Evolutionary conservation across 768 basidiomycete species (phyloP).

Genomic region (Postia placenta): DNA sequence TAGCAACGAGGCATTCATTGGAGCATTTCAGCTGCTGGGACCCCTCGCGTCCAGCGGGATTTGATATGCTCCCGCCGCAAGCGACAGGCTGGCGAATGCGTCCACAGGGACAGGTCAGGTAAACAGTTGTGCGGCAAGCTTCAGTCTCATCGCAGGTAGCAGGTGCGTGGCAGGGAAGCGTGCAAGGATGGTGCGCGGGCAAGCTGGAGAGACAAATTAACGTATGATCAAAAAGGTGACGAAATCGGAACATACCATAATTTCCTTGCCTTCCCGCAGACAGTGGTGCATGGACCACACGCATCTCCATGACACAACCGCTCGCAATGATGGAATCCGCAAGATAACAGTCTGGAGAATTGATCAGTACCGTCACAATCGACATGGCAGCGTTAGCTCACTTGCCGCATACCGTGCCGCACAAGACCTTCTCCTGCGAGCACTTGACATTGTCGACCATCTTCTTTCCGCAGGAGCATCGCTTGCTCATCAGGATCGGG

Average conservation of each 20-base stretch:
- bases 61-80: conserved; percentile 57
- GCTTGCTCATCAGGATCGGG: conserved; percentile 68
- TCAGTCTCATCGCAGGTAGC: conserved; percentile 74
- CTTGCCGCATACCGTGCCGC: conserved; percentile 79
- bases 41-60: conserved; percentile 37
- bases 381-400: conserved; percentile 26
- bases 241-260: conserved; percentile 73
- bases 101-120: conserved; percentile 77
- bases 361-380: not conserved
- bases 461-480: conserved; percentile 89
- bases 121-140: conserved; percentile 65
- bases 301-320: conserved; percentile 75
- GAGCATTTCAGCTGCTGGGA: conserved; percentile 60
- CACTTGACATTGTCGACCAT: conserved; percentile 75
- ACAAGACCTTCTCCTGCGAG: conserved; percentile 80
- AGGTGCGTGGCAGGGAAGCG: conserved; percentile 81
- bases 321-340: conserved; percentile 89
- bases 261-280: conserved; percentile 84
- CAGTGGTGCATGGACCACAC: conserved; percentile 70
- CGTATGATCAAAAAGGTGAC: not conserved
- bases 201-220: conserved; percentile 34
- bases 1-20: conserved; percentile 76
- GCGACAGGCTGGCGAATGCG: conserved; percentile 66
- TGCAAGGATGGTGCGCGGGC: conserved; percentile 71
- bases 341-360: conserved; percentile 52